Base-by-base conservation (phyloP, 768 basidiomycete species). In the Cyathus striatus region DNA sequence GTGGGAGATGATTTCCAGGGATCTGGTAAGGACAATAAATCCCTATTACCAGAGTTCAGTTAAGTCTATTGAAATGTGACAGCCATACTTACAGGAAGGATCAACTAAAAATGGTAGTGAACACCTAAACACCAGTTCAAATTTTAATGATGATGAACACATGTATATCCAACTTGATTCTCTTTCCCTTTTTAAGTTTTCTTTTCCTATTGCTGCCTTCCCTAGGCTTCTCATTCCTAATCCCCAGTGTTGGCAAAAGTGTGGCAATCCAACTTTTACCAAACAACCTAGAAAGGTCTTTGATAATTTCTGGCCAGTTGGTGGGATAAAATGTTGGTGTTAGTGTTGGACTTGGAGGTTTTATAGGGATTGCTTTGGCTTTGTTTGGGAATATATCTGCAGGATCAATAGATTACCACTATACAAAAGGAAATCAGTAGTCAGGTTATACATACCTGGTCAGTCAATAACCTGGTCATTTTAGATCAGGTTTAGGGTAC, bases 101-200 rank as follows among this genome's bases (percentile, higher is more conserved):
- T 90, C 47, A 90, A 73, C 86, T 88, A 36, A 24, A 27, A 42
- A 35, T 43, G n/a, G 43, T 13, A 17, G 6, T 33, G 32, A 10
- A 25, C 41, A 26, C 30, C 3, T 3, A 33, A 41, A 38, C 17
- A 42, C 30, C 25, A 34, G 14, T 41, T n/a, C 7, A 5, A 23
- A 43, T 37, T 4, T 26, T 17, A 6, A 12, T 10, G 16, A 17
- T 41, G 21, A n/a, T n/a, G n/a, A n/a, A 65, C 81, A 53, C 55
- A 89, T 87, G 58, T 78, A 90, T 44, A 90, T 75, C 82, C 4
- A 83, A 80, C 60, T 82, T 82, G 66, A 76, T 81, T 55, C 83
- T 69, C 58, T 82, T 81, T 42, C 68, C 60, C 37, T 65, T 73
- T 55, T 70, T 73, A 41, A 27, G 38, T 38, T 37, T 47, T 41